These are phyloP conservation scores for Cunninghamia lanceolata DNA, from an alignment of 75 land plant species.

Conservation along the genomic window DNA sequence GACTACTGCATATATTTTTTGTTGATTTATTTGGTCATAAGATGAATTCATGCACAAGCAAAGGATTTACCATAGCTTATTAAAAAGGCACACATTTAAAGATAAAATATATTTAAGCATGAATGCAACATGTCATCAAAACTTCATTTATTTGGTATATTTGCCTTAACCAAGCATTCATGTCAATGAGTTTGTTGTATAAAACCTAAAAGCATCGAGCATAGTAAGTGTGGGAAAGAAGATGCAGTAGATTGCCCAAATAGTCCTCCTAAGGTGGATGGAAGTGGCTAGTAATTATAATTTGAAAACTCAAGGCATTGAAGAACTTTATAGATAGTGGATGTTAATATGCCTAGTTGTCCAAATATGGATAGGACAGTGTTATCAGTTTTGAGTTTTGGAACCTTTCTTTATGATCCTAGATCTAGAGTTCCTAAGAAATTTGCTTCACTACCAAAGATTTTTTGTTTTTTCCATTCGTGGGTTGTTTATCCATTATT, in stretches of 20 bases:
- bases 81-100: neutral
- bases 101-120: neutral
- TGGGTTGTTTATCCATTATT: neutral
- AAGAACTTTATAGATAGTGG: no score
- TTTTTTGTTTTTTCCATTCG: neutral
- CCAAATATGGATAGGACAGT: neutral
- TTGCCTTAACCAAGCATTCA: no score
- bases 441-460: neutral
- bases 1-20: neutral
- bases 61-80: neutral
- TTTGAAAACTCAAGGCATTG: no score
- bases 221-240: no score
- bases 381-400: neutral
- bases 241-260: no score
- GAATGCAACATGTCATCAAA: neutral
- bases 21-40: neutral
- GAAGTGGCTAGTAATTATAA: no score
- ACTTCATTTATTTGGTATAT: no score
- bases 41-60: neutral
- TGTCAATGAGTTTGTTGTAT: no score
- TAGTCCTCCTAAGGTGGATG: no score
- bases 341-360: no score
- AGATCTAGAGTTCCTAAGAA: neutral
- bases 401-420: neutral
- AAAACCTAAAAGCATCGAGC: no score